phyloP scores from a whole-genome alignment of 192 early-diverging fungal species.

The Entrophospora sp. region DNA sequence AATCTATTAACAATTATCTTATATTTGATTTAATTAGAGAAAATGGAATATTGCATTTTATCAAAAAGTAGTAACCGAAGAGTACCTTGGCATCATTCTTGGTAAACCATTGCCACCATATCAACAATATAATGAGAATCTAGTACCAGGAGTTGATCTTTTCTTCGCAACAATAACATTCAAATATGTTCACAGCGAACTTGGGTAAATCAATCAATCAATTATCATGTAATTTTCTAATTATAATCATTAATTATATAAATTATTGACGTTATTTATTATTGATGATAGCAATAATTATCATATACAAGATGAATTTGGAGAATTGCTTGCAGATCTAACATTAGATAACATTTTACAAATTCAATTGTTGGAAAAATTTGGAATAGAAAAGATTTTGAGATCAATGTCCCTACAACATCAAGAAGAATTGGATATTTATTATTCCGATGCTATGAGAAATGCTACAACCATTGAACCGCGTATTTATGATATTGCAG shows the following conservation, averaged over 20 bases:
- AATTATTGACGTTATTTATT: too few species aligned
- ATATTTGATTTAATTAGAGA: too few species aligned
- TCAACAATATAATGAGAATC: neutral
- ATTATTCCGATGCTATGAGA: neutral
- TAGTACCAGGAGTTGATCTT: neutral
- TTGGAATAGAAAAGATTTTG: neutral
- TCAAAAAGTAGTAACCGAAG: too few species aligned
- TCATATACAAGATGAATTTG: constrained; percentile 6
- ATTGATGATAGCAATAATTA: neutral
- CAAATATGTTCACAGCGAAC: neutral
- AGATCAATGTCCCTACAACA: constrained; percentile 1
- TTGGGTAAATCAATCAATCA: neutral
- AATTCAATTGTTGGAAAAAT: neutral
- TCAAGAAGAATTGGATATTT: constrained; percentile 18
- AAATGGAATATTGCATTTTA: too few species aligned
- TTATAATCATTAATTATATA: too few species aligned
- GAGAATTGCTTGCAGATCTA: neutral
- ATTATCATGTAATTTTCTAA: neutral
- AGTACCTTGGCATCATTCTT: too few species aligned
- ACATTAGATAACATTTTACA: neutral
- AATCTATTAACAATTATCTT: neutral
- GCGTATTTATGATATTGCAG: neutral
- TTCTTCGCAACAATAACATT: neutral
- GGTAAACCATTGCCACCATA: too few species aligned
- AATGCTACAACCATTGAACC: neutral